These are phyloP conservation scores for Fomitopsis schrenkii DNA, from an alignment of 1,284 basidiomycete species.

Conservation along the genomic window DNA sequence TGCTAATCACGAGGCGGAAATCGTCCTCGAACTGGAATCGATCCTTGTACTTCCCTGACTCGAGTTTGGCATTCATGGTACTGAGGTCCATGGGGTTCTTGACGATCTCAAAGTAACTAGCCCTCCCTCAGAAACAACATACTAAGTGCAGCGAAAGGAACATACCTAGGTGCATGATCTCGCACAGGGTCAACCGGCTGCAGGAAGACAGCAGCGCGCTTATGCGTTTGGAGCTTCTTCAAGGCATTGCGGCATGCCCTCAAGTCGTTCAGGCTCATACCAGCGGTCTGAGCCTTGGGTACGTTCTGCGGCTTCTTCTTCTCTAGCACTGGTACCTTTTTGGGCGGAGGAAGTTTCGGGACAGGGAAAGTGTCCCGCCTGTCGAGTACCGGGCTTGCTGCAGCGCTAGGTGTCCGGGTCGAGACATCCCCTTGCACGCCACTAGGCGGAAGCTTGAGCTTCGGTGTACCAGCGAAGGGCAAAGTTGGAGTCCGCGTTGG, in stretches of 20 bases:
- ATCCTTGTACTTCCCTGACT: conserved; percentile 83
- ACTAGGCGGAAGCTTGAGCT: conserved; percentile 47
- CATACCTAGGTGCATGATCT: conserved; percentile 80
- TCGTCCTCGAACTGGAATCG: conserved; percentile 85
- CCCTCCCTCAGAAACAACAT: background rate
- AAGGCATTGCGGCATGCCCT: conserved; percentile 78
- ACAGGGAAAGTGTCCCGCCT: conserved; percentile 14
- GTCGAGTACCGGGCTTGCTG: conserved; percentile 8
- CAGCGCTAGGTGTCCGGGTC: conserved; percentile 19
- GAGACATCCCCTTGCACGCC: conserved; percentile 23
- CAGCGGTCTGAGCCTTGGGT: conserved; percentile 73
- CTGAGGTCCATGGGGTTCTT: conserved; percentile 94
- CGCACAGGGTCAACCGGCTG: conserved; percentile 90
- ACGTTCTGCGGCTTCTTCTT: conserved; percentile 40
- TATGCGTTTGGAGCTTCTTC: conserved; percentile 76
- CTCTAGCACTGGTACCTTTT: conserved; percentile 12
- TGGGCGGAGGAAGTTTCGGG: conserved; percentile 23
- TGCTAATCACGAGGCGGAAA: conserved; percentile 84
- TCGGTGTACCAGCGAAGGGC: conserved; percentile 43
- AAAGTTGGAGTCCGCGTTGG: conserved; percentile 41
- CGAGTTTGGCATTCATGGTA: conserved; percentile 85
- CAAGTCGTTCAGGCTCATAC: conserved; percentile 80
- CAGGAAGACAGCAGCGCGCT: conserved; percentile 71
- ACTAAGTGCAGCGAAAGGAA: conserved; percentile 9
- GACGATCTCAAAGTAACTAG: conserved; percentile 87